phyloP scores from a whole-genome alignment of 225 moss, liverwort and hornwort genomes.

The Marchantia paleacea region DNA sequence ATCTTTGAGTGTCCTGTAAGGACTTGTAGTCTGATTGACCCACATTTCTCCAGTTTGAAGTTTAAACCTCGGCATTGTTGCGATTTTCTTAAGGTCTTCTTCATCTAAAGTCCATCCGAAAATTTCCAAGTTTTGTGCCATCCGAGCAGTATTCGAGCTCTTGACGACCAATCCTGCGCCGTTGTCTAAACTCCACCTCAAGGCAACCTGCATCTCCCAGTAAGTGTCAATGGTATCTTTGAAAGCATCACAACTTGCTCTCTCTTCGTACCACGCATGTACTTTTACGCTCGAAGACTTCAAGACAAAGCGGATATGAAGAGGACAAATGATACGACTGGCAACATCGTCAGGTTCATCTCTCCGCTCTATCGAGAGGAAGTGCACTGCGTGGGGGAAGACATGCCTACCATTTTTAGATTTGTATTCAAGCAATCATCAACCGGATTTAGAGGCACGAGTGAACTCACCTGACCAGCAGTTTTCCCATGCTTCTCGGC shows the following conservation, averaged over 20 bases:
- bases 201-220: constrained; percentile 15
- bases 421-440: background rate
- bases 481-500: constrained; percentile 37
- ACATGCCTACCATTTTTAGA: background rate
- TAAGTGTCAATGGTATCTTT: background rate
- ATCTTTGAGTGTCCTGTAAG: no score
- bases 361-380: no score
- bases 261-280: background rate
- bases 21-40: no score
- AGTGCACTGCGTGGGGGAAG: background rate
- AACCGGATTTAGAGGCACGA: background rate
- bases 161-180: constrained; percentile 29
- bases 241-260: background rate
- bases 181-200: constrained; percentile 30
- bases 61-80: no score
- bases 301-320: background rate
- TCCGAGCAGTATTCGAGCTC: constrained; percentile 24
- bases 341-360: background rate
- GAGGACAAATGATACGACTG: background rate
- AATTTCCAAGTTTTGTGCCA: constrained; percentile 26
- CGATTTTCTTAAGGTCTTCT: no score
- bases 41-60: no score
- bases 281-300: background rate
- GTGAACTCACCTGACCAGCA: constrained; percentile 28
- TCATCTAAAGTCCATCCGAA: constrained; percentile 33